Base-by-base conservation (phyloP, 2,329 filamentous ascomycete species). In the Talaromyces sp. region DNA sequence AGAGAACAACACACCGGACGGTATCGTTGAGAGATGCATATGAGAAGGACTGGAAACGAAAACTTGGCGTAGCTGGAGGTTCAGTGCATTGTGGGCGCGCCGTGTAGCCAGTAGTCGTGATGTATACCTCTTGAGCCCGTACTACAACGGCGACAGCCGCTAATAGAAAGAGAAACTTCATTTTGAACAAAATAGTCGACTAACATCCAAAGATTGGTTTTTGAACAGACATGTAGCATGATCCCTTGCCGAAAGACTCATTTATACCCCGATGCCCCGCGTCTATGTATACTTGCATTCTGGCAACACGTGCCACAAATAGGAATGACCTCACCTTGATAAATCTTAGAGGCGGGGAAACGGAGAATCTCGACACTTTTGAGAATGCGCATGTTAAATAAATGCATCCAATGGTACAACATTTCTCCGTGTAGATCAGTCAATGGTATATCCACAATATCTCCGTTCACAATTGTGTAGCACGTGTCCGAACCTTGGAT, bases 21-120 rank as follows among this genome's bases (percentile, higher is more conserved):
- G 74, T 76, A 39, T 74, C 73, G 19, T 70, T 73, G 58, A 74
- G 52, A 0, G 73, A 73, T 0, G 73, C 73, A 64, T 72, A 76
- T 0, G 68, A 69, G 47, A 76, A 75, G 1, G 70, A 65, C 13
- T 70, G 68, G 33, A 73, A 74, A 9, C 66, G 65, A 56, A 73
- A 75, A 3, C 67, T 68, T 10, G 68, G 70, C 1, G 64, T 65
- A n/a, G 67, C 49, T 13, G 66, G 52, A 7, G 66, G 41, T 41
- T 70, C 65, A 10, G 71, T 68, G 54, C 74, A 75, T 62, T 75
- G 71, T 57, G 73, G 68, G 2, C 70, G 62, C 39, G 68, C 54
- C 31, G 70, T 67, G 41, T 68, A 64, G 16, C 73, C 74, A 24
- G 69, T 70, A 4, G 70, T 70, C 0, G 71, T 73, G 37, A 74